Conservation (phyloP, 805 yeast genomes). For the Blastobotrys chiropterorum region DNA sequence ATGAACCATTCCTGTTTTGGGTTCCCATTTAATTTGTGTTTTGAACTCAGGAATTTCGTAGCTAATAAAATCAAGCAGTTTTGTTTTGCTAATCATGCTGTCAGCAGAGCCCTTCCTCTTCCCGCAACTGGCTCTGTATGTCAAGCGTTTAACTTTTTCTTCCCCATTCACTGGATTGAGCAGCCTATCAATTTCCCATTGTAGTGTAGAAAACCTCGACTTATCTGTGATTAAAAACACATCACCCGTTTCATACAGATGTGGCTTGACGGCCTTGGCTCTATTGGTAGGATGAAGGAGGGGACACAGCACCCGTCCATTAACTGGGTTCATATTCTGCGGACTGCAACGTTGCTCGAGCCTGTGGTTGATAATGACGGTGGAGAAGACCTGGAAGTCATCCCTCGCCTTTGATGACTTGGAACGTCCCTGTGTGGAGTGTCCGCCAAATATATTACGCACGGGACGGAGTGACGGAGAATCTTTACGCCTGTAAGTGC, state of each 20-base stretch:
- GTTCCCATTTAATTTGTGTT: background rate
- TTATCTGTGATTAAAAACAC: background rate
- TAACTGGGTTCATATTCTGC: background rate
- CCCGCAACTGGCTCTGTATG: background rate
- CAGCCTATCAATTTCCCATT: background rate
- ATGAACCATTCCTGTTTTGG: background rate
- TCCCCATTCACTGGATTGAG: background rate
- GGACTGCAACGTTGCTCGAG: background rate
- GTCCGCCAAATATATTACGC: too few relatives aligned
- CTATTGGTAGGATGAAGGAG: background rate
- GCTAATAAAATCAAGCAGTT: background rate
- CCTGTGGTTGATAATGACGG: background rate
- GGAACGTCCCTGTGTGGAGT: too few relatives aligned
- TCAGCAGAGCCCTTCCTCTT: background rate
- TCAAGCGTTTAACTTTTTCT: background rate
- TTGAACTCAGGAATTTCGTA: slow-evolving; percentile 2
- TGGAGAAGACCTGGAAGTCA: background rate
- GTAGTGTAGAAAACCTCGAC: background rate
- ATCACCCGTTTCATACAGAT: background rate
- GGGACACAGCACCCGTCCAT: background rate
- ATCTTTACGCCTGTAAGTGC: too few relatives aligned
- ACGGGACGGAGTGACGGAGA: too few relatives aligned
- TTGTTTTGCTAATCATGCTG: background rate
- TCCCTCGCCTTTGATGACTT: too few relatives aligned
- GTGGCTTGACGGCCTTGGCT: background rate